Base-by-base conservation (phyloP, 225 moss, liverwort and hornwort genomes). In the Lunularia cruciata region DNA sequence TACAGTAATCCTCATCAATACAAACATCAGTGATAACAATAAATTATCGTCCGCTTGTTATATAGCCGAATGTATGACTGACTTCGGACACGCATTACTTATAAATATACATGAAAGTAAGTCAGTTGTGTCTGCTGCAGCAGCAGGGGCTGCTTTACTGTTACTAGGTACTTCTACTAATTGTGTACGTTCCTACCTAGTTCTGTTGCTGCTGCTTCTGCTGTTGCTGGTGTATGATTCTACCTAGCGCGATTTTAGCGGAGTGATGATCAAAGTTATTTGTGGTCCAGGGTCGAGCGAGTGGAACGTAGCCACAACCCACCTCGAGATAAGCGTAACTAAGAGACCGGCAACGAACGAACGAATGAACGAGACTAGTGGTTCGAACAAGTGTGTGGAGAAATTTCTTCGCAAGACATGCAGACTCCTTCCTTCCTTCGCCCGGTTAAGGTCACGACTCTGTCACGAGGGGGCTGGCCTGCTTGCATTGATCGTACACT, bases 241-340 rank as follows among this genome's bases (percentile, higher is more conserved):
- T 52, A 52, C 23, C 22, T 25, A 23, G 52, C 23, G 52, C 23
- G 52, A 52, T 52, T 25, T 12, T 52, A 52, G 52, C 22, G 23
- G 52, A 52, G 52, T 25, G 23, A 52, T 52, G 52, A 52, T 23
- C 22, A 23, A 0, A 52, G 11, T 43, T 43, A 43, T 8, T 23
- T 52, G 52, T 52, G 52, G 52, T 23, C 52, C 52, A 52, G 23
- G 23, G 26, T 22, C 52, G 52, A 52, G 52, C n/a, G 57, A 57
- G 32, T 57, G 57, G 57, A 57, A 57, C 33, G 57, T 57, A 57
- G 31, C 57, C 52, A 34, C 43, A 7, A 43, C 57, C 57, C 32
- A 34, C 57, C 57, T 57, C 33, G 57, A 57, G 57, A 57, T 57
- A 34, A 57, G 57, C 57, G 57, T 57, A 57, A 34, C 57, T 52